Evolutionary conservation across 2,329 filamentous ascomycete genomes (phyloP).

Genomic region (Ophiostoma quercus): DNA sequence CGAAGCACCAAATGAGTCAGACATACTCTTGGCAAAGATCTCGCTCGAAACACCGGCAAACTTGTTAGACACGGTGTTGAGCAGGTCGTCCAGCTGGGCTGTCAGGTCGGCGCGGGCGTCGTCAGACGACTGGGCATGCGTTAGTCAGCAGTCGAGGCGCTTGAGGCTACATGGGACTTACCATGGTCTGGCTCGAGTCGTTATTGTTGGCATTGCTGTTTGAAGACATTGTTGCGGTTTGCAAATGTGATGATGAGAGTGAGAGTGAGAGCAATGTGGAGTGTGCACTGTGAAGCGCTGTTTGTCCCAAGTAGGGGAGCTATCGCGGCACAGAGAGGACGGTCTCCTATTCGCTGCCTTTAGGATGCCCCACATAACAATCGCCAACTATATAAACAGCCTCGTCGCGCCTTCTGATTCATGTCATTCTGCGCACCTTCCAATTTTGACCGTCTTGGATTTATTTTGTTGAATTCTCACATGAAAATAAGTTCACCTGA

Average conservation of each 20-base stretch:
- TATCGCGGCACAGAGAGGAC: neutral
- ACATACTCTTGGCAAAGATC: conserved; percentile 79
- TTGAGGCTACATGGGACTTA: conserved; percentile 28
- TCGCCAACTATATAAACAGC: neutral
- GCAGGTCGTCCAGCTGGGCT: conserved; percentile 76
- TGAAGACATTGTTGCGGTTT: conserved; percentile 35
- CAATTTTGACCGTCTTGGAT: too few relatives aligned
- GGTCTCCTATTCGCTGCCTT: neutral
- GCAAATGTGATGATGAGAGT: neutral
- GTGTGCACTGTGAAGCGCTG: neutral
- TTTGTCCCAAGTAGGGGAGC: neutral
- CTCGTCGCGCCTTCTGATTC: neutral
- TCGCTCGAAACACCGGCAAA: conserved; percentile 81
- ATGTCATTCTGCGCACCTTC: too few relatives aligned
- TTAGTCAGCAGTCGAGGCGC: neutral
- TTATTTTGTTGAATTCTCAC: too few relatives aligned
- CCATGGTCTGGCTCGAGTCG: conserved; percentile 37
- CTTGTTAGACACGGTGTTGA: conserved; percentile 78
- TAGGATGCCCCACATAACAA: neutral
- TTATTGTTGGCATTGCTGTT: conserved; percentile 36
- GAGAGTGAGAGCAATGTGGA: neutral
- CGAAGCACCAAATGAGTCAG: too few relatives aligned
- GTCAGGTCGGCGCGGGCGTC: conserved; percentile 60
- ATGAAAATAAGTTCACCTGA: too few relatives aligned
- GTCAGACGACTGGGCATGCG: conserved; percentile 37